Evolutionary conservation across 306 rosid genomes (phyloP).

Genomic region (Psophocarpus tetragonolobus): DNA sequence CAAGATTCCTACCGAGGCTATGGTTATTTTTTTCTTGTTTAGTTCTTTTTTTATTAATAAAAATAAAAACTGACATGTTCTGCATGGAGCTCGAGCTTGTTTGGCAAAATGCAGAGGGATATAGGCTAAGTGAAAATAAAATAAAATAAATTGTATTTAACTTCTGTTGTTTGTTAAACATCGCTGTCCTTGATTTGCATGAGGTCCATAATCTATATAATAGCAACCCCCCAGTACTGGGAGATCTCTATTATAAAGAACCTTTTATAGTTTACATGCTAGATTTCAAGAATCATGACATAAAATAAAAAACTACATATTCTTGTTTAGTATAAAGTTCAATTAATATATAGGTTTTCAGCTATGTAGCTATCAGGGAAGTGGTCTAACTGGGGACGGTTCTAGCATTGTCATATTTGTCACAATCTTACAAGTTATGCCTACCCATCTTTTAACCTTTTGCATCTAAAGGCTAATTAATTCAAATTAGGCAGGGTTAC

Average conservation of each 20-base stretch:
- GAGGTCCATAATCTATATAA: background rate
- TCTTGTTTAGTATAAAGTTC: background rate
- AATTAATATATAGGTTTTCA: background rate
- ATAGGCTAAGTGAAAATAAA: background rate
- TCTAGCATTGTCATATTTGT: constrained; percentile 9
- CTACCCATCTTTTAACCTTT: constrained; percentile 21
- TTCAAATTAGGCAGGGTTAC: background rate
- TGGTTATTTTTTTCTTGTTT: background rate
- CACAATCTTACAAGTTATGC: constrained; percentile 21
- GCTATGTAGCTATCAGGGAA: constrained; percentile 22
- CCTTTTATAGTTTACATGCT: background rate
- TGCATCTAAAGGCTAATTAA: background rate
- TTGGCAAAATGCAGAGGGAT: background rate
- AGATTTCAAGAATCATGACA: background rate
- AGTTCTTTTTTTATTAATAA: background rate
- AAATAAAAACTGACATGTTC: background rate
- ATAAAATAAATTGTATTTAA: background rate
- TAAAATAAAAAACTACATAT: background rate
- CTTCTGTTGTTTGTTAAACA: no score
- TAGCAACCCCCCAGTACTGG: background rate
- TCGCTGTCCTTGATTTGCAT: background rate
- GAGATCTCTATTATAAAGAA: background rate
- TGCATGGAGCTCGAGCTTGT: background rate
- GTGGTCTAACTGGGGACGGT: constrained; percentile 33
- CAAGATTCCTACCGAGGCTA: background rate